These are phyloP conservation scores for Holtermannia corniformis DNA, from an alignment of 768 basidiomycete genomes.

Conservation along the genomic window DNA sequence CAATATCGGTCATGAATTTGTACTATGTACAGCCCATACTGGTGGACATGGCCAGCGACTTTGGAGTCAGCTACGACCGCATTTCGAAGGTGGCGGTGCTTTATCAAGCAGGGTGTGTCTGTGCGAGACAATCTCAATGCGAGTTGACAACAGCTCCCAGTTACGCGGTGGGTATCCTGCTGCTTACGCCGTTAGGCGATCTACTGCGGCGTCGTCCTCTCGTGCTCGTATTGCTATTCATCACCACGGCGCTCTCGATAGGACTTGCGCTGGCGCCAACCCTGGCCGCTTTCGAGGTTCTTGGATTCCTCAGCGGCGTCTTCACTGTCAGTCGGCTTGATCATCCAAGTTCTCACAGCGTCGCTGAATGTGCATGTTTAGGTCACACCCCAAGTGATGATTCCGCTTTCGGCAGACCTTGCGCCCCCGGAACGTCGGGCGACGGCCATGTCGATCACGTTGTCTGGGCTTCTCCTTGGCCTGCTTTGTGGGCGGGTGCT, in stretches of 20 bases:
- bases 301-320: conserved; percentile 64
- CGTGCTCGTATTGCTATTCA: conserved; percentile 51
- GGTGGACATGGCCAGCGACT: conserved; percentile 46
- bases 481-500: conserved; percentile 32
- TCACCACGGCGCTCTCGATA: conserved; percentile 56
- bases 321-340: conserved; percentile 47
- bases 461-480: conserved; percentile 35
- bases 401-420: conserved; percentile 72
- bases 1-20: conserved; percentile 48
- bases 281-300: conserved; percentile 54
- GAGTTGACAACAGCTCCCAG: conserved; percentile 2
- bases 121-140: conserved; percentile 1
- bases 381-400: conserved; percentile 48
- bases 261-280: conserved; percentile 58
- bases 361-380: conserved; percentile 13
- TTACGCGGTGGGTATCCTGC: conserved; percentile 61
- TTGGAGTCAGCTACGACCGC: conserved; percentile 25
- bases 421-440: conserved; percentile 65
- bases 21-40: conserved; percentile 77
- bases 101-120: conserved; percentile 30
- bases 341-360: background rate
- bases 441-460: conserved; percentile 58
- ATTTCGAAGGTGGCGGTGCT: conserved; percentile 41
- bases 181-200: conserved; percentile 76
- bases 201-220: conserved; percentile 66